These are phyloP conservation scores for Scheffersomyces quercinus DNA, from an alignment of 1,139 yeast genomes.

Conservation along the genomic window DNA sequence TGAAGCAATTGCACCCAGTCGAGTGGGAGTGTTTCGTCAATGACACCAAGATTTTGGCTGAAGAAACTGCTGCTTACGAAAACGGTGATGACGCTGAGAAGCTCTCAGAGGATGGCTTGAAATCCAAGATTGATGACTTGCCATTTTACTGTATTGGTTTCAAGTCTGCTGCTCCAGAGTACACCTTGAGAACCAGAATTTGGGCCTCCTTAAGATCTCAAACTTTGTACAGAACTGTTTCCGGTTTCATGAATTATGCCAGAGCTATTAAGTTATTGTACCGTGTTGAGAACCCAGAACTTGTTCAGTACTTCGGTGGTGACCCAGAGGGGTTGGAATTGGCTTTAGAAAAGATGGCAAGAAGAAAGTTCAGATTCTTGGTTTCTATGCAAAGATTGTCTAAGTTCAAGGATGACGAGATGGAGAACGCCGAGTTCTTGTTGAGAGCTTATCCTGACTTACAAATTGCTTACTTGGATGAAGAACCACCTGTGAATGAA, in stretches of 20 bases:
- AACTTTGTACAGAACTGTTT: slow-evolving; percentile 96
- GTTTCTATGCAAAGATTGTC: slow-evolving; percentile 99
- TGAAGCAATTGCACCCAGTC: slow-evolving; percentile 96
- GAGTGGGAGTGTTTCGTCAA: slow-evolving; percentile 99
- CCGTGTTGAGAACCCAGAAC: slow-evolving; percentile 99
- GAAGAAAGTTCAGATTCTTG: slow-evolving; percentile 96
- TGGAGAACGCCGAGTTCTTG: slow-evolving; percentile 97
- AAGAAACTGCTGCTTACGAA: slow-evolving; percentile 89
- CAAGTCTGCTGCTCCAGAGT: slow-evolving; percentile 99
- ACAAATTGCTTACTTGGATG: slow-evolving; percentile 97
- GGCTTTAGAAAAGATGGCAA: slow-evolving; percentile 98
- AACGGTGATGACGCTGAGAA: slow-evolving; percentile 69
- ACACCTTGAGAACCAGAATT: slow-evolving; percentile 95
- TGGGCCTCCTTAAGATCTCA: slow-evolving; percentile 99
- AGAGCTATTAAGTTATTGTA: slow-evolving; percentile 95
- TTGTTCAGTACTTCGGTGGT: slow-evolving; percentile 97
- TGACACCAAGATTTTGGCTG: slow-evolving; percentile 97
- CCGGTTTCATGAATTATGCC: slow-evolving; percentile 99
- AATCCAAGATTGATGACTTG: slow-evolving; percentile 91
- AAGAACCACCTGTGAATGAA: slow-evolving; percentile 84
- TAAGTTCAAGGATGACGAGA: slow-evolving; percentile 94
- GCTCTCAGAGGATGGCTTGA: slow-evolving; percentile 67
- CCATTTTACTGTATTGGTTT: slow-evolving; percentile 99
- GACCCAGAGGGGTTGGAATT: slow-evolving; percentile 94
- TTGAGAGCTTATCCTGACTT: slow-evolving; percentile 98